These are phyloP conservation scores for Notholithocarpus densiflorus DNA, from an alignment of 306 rosid genomes.

Conservation along the genomic window DNA sequence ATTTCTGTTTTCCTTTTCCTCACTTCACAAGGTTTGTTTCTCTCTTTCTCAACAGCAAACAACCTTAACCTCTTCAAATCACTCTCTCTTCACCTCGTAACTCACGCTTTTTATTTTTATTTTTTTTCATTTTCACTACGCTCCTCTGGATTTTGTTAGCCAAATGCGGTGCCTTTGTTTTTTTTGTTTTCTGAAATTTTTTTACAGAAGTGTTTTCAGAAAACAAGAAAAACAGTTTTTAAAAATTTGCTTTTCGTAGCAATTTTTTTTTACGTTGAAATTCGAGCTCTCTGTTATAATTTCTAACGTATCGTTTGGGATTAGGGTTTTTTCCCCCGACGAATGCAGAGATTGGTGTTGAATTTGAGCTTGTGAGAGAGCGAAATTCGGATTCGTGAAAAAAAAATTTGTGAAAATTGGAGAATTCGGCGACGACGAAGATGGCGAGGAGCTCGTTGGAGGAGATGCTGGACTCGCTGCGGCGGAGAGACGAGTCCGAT, in stretches of 20 bases:
- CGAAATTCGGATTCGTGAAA: not conserved
- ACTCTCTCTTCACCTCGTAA: constrained; percentile 33
- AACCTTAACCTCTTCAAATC: constrained; percentile 38
- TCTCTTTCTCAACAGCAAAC: constrained; percentile 18
- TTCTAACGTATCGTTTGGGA: constrained; percentile 22
- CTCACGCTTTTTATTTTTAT: constrained; percentile 19
- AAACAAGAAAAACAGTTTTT: constrained; percentile 3
- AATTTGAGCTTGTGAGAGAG: constrained; percentile 25
- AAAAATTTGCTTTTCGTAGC: not conserved
- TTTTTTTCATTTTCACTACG: constrained; percentile 15
- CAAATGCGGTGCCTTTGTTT: constrained; percentile 38
- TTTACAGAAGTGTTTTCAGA: not conserved
- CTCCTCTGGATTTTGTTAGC: constrained; percentile 32
- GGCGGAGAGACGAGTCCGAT: constrained; percentile 66
- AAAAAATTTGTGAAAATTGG: constrained; percentile 2
- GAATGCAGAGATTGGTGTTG: constrained; percentile 10
- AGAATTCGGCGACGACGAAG: constrained; percentile 56
- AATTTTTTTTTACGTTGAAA: not conserved
- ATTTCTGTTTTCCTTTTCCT: constrained; percentile 11
- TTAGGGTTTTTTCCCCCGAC: constrained; percentile 29
- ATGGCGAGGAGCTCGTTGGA: constrained; percentile 83
- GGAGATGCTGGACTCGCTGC: constrained; percentile 93
- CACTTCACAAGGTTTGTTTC: constrained; percentile 40
- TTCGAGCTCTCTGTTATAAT: constrained; percentile 5
- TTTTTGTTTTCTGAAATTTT: not conserved